Percentiles rank a stretch among this genome's conserved stretches.
These are phyloP conservation scores for Globisporangium perplexum DNA, from an alignment of 352 stramenopile genomes.

Conservation along the genomic window DNA sequence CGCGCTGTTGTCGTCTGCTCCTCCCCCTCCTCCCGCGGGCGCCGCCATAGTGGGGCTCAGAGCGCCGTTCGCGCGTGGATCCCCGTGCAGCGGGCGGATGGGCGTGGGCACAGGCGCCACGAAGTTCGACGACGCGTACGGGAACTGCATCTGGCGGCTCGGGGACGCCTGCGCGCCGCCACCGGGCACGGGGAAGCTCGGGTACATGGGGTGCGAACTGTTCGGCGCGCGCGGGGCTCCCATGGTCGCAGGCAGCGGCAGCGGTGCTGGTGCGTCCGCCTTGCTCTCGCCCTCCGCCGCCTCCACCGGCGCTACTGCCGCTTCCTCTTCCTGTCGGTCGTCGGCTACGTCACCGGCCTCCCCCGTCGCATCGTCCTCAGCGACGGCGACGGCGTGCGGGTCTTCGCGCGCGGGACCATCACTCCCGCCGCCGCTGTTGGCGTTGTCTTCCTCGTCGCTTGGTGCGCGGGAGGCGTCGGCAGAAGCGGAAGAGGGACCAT, in stretches of 20 bases:
- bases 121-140: slow-evolving; percentile 59
- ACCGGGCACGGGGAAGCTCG: slow-evolving; percentile 8
- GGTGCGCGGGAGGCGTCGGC: neutral
- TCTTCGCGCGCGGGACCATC: neutral
- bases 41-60: neutral
- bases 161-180: slow-evolving; percentile 2
- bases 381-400: neutral
- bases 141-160: slow-evolving; percentile 33
- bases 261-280: neutral
- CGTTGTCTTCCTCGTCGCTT: neutral
- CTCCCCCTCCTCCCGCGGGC: neutral
- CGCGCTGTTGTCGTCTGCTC: neutral
- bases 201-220: slow-evolving; percentile 13
- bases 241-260: neutral
- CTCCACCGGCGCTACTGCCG: too few relatives aligned
- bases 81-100: slow-evolving; percentile 63
- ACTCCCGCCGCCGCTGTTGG: neutral
- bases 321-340: neutral
- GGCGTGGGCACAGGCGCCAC: slow-evolving; percentile 60
- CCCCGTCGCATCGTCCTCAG: neutral
- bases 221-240: neutral
- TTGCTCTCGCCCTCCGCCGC: neutral
- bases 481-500: neutral
- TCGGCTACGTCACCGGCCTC: neutral
- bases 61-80: slow-evolving; percentile 31